Conservation (phyloP, 257 asterid genomes). For the Solanum sejunctum region DNA sequence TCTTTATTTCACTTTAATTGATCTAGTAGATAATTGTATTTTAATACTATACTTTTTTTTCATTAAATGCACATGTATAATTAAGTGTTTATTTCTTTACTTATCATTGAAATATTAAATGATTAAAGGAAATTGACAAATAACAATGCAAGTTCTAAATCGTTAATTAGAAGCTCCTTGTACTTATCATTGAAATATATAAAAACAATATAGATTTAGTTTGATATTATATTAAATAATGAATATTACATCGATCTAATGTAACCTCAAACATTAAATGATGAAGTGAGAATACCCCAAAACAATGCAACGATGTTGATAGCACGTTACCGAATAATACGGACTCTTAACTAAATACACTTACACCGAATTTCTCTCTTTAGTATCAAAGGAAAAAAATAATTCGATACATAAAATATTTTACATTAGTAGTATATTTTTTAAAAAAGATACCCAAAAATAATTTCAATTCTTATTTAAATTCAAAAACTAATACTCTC, state of each 20-base stretch:
- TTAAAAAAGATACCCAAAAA: too few species aligned
- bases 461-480: too few species aligned
- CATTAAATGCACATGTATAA: background rate
- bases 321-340: background rate
- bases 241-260: background rate
- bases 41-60: background rate
- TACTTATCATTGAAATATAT: background rate
- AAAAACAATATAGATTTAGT: accelerated
- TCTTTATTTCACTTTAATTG: background rate
- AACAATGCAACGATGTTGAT: background rate
- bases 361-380: background rate
- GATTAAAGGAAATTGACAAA: background rate
- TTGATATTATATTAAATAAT: background rate
- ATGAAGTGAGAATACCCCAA: background rate
- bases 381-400: too few species aligned
- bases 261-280: background rate
- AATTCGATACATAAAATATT: too few species aligned
- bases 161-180: background rate
- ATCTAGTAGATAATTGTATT: background rate
- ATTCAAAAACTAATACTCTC: too few species aligned
- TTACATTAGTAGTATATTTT: too few species aligned
- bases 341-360: background rate
- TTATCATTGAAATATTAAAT: too few species aligned
- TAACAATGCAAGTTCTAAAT: background rate
- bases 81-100: background rate